Conservation (phyloP, 345 rosid species). For the Sisymbrium irio region DNA sequence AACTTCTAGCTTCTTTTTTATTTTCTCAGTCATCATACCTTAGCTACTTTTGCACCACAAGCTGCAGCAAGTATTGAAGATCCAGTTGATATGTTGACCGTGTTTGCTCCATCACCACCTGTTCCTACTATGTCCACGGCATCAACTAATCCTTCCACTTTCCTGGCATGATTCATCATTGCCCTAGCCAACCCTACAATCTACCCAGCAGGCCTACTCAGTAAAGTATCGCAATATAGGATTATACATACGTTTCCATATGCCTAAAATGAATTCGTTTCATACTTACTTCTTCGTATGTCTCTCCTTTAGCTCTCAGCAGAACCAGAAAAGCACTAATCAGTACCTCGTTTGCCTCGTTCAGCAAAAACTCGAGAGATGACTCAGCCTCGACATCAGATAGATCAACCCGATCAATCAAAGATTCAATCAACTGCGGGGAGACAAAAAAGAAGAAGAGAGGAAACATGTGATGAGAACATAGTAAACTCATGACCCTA, state of each 20-base stretch:
- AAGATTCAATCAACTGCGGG: constrained; percentile 56
- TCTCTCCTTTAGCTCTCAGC: constrained; percentile 96
- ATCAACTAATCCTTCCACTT: constrained; percentile 73
- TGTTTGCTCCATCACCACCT: constrained; percentile 95
- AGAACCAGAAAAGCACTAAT: constrained; percentile 88
- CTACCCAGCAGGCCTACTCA: constrained; percentile 35
- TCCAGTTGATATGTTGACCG: constrained; percentile 93
- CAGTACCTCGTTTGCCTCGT: constrained; percentile 58
- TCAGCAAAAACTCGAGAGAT: constrained; percentile 58
- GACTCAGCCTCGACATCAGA: constrained; percentile 77
- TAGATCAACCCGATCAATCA: constrained; percentile 65
- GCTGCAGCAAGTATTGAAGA: constrained; percentile 94
- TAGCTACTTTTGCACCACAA: constrained; percentile 94
- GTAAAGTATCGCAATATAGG: not conserved
- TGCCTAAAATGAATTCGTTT: not conserved
- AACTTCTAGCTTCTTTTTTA: too few relatives aligned
- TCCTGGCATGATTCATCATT: constrained; percentile 71
- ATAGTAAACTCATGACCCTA: not conserved
- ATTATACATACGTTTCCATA: not conserved
- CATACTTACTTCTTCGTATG: constrained; percentile 71
- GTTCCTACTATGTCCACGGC: constrained; percentile 92
- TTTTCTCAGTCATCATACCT: constrained; percentile 54
- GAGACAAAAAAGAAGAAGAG: not conserved
- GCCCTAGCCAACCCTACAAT: constrained; percentile 84
- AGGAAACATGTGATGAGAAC: not conserved